phyloP scores from a whole-genome alignment of 2,329 filamentous ascomycete species.

The Aureobasidium sp. region DNA sequence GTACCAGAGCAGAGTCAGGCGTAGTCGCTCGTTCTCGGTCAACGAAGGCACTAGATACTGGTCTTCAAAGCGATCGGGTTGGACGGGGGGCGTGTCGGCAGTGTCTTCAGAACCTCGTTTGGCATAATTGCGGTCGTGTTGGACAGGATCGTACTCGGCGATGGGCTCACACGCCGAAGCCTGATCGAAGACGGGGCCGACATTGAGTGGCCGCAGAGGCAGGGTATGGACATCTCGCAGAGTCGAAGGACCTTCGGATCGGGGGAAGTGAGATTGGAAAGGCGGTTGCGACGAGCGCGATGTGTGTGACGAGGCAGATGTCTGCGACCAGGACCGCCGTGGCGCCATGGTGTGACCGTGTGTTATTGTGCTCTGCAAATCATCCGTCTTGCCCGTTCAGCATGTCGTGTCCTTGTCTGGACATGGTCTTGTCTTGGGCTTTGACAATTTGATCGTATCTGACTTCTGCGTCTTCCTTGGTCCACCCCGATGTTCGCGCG shows the following conservation, averaged over 20 bases:
- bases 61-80: conserved; percentile 20
- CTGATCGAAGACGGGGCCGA: conserved; percentile 18
- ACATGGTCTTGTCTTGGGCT: too few species aligned
- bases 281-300: background rate
- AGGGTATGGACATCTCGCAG: background rate
- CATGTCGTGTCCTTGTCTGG: too few species aligned
- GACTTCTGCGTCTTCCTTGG: too few species aligned
- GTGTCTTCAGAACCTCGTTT: conserved; percentile 13
- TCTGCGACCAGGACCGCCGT: background rate
- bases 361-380: background rate
- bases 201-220: conserved; percentile 8
- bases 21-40: conserved; percentile 32
- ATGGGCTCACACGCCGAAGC: conserved; percentile 8
- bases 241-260: background rate
- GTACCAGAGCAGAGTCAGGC: conserved; percentile 39
- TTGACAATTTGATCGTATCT: too few species aligned
- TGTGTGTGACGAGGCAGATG: background rate
- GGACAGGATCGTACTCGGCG: conserved; percentile 7
- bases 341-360: background rate
- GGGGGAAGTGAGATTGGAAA: conserved; percentile 18
- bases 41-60: conserved; percentile 32
- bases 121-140: conserved; percentile 5
- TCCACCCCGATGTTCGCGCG: too few species aligned
- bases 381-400: background rate
- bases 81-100: conserved; percentile 20